Evolutionary conservation across 495 filamentous ascomycete species (phyloP).

Genomic region (Podospora appendiculata): DNA sequence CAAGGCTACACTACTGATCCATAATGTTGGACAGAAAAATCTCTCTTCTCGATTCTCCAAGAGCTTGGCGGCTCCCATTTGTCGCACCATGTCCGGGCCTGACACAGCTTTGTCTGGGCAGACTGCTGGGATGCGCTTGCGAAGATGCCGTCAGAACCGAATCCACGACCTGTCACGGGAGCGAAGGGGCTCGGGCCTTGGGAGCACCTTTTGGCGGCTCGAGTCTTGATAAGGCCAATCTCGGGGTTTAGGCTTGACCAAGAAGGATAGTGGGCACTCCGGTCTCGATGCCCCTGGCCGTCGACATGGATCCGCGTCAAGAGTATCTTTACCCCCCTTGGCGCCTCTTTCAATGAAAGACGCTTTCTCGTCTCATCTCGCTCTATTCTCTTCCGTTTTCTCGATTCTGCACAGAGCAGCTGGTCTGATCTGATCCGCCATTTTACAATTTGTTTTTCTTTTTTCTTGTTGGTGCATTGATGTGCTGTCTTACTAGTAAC

Average conservation of each 20-base stretch:
- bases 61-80: neutral
- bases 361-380: too few relatives aligned
- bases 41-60: neutral
- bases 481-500: too few relatives aligned
- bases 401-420: neutral
- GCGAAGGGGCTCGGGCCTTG: neutral
- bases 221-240: neutral
- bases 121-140: too few relatives aligned
- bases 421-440: neutral
- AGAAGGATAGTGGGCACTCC: too few relatives aligned
- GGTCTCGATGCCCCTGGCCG: neutral
- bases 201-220: neutral
- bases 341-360: neutral
- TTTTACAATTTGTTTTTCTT: neutral
- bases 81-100: neutral
- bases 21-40: neutral
- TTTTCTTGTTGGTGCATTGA: neutral
- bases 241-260: neutral
- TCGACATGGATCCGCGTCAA: neutral
- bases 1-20: neutral
- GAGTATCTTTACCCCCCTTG: neutral
- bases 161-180: neutral
- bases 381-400: neutral
- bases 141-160: too few relatives aligned
- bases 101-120: neutral